Base-by-base conservation (phyloP, 306 rosid genomes). In the Lagenaria siceraria region DNA sequence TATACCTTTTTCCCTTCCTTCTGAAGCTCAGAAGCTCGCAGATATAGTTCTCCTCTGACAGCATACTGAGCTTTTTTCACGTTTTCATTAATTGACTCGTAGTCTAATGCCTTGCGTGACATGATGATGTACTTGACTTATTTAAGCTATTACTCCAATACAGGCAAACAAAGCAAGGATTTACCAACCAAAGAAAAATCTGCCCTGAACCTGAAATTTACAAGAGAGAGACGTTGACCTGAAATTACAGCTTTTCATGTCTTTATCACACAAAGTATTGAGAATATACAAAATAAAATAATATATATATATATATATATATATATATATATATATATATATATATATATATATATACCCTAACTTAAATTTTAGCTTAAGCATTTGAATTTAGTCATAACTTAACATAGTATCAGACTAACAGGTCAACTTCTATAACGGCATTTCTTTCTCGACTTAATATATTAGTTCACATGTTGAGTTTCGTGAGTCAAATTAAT, bases 41-140 rank as follows among this genome's bases (percentile, higher is more conserved):
- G 99, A 85, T 92, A 92, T 75, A 95, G 77, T 85, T 95, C 99
- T 69, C 99, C 99, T 83, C 97, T 84, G 78, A 92, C 97, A 80
- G 97, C 99, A 87, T 95, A 95, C 74, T 95, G 99, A 84, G 84
- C 84, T 83, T 56, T 92, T 93, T 92, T 96, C 88, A 96, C 98
- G 25, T 96, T 96, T 81, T 90, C 97, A 78, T 96, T 96, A 59
- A 96, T 87, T 17, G 82, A 80, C 51, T 79, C 97, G 51, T 86
- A 78, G 86, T 89, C 98, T 74, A 96, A 86, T 35, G 90, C 96
- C 90, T 84, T 96, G 1, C 80, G 91, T 33, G 97, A 90, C 99
- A 96, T 96, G 85, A 75, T 89, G 86, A 80, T 80, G 81, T 61
- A 80, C 61, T 78, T 79, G 60, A 35, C 74, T 11, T 89, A 75